A percentile compares a stretch with the other conserved stretches of the same genome.
Conservation (phyloP, 306 rosid species). For the Dalbergia cochinchinensis region DNA sequence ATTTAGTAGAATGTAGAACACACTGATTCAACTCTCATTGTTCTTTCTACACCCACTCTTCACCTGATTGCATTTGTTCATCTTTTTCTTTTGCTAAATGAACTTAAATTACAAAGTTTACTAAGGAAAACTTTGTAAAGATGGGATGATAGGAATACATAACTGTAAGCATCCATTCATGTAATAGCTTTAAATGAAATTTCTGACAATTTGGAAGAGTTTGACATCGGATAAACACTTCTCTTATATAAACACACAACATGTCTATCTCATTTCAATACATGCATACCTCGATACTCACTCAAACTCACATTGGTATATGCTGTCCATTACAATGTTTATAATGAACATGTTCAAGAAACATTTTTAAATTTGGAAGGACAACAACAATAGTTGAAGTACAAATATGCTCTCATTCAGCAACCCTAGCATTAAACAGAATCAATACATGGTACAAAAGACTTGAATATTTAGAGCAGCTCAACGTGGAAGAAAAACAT, state of each 20-base stretch:
- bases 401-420: background rate
- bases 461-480: background rate
- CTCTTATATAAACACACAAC: too few relatives aligned
- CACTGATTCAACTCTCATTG: background rate
- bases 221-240: too few relatives aligned
- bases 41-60: background rate
- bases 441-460: background rate
- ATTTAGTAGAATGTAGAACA: background rate
- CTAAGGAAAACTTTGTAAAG: too few relatives aligned
- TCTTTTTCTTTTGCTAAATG: too few relatives aligned
- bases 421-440: background rate
- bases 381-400: background rate
- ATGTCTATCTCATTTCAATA: too few relatives aligned
- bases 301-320: too few relatives aligned
- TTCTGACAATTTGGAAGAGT: background rate
- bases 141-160: background rate
- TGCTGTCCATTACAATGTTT: too few relatives aligned
- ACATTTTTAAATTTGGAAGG: background rate
- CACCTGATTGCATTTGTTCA: too few relatives aligned
- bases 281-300: too few relatives aligned
- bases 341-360: too few relatives aligned
- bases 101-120: too few relatives aligned
- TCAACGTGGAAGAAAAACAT: constrained; percentile 15
- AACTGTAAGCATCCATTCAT: background rate
- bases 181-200: background rate